Conservation (phyloP, 1,284 basidiomycete genomes). For the Apiotrichum siamense region DNA sequence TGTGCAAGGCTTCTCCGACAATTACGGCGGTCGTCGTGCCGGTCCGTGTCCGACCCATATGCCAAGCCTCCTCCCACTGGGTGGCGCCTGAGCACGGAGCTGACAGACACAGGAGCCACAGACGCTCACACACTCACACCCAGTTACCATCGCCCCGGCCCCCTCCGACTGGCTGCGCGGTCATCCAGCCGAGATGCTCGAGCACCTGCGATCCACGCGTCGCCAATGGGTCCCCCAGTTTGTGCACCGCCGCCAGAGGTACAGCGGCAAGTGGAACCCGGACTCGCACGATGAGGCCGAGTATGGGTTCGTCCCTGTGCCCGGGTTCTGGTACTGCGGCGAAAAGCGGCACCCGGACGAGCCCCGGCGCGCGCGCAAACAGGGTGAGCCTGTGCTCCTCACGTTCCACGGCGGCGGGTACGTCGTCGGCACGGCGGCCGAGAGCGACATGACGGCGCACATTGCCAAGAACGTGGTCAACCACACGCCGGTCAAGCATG, state of each 20-base stretch:
- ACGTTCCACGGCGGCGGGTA: slow-evolving; percentile 43
- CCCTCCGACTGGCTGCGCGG: slow-evolving; percentile 29
- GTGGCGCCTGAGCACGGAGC: neutral
- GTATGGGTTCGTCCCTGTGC: slow-evolving; percentile 32
- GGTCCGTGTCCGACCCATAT: neutral
- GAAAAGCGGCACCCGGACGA: slow-evolving; percentile 20
- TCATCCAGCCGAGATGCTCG: slow-evolving; percentile 26
- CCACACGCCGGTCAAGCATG: slow-evolving; percentile 37
- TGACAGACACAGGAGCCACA: slow-evolving; percentile 23
- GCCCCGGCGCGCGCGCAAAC: slow-evolving; percentile 11
- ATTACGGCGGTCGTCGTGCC: too few relatives aligned
- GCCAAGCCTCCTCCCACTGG: neutral
- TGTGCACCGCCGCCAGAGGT: slow-evolving; percentile 19
- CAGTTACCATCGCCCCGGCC: slow-evolving; percentile 30
- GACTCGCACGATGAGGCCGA: neutral
- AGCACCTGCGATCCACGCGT: slow-evolving; percentile 20
- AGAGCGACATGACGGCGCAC: slow-evolving; percentile 33
- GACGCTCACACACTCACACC: slow-evolving; percentile 30
- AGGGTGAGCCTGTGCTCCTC: slow-evolving; percentile 35
- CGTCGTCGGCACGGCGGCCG: slow-evolving; percentile 38
- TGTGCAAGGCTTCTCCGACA: too few relatives aligned
- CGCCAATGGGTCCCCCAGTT: slow-evolving; percentile 33
- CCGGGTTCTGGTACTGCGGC: slow-evolving; percentile 40
- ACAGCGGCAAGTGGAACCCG: slow-evolving; percentile 28
- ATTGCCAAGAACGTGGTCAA: slow-evolving; percentile 33